These are phyloP conservation scores for Thelonectria blattea DNA, from an alignment of 2,329 filamentous ascomycete genomes.

Conservation along the genomic window DNA sequence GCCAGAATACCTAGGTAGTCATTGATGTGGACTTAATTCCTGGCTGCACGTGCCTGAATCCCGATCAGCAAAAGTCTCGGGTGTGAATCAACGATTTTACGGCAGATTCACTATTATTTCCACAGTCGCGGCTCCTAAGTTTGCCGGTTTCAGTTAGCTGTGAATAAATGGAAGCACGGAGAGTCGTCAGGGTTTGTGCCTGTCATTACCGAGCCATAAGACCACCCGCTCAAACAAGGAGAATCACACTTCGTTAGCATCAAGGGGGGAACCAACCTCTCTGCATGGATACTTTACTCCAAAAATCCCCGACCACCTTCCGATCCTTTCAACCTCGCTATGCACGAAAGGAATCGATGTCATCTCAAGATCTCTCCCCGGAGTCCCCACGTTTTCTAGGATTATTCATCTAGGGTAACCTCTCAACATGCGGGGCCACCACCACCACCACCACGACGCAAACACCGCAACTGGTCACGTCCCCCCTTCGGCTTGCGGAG, in stretches of 20 bases:
- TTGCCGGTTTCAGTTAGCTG: too few relatives aligned
- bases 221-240: neutral
- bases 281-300: neutral
- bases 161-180: too few relatives aligned
- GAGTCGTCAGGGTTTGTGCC: too few relatives aligned
- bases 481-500: neutral
- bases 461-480: neutral
- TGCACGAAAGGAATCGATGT: neutral
- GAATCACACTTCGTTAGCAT: neutral
- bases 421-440: neutral
- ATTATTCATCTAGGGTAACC: neutral
- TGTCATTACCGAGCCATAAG: too few relatives aligned
- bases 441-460: neutral
- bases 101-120: too few relatives aligned
- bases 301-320: neutral
- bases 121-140: too few relatives aligned
- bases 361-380: conserved; percentile 2
- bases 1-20: too few relatives aligned
- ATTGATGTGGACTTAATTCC: too few relatives aligned
- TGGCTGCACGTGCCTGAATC: too few relatives aligned
- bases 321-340: neutral
- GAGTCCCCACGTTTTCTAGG: neutral
- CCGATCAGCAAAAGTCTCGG: too few relatives aligned
- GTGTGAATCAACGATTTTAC: too few relatives aligned
- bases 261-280: neutral